Evolutionary conservation across 2,329 filamentous ascomycete species (phyloP).

Genomic region (Diaporthe vexans): DNA sequence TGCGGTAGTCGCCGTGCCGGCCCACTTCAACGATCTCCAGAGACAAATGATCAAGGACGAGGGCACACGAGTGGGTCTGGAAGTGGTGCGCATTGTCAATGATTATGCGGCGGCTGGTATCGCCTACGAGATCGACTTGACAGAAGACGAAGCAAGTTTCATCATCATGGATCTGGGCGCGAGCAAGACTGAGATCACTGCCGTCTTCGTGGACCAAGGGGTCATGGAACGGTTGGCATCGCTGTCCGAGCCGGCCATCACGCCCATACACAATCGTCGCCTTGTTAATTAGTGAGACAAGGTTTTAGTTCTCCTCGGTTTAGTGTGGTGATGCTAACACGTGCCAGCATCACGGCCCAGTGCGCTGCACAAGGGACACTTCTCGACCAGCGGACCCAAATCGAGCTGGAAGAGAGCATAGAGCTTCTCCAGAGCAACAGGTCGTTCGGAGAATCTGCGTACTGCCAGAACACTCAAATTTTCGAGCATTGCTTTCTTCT

Average conservation of each 20-base stretch:
- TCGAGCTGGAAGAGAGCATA: neutral
- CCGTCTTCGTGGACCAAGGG: constrained; percentile 3
- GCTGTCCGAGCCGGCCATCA: neutral
- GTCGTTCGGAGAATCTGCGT: neutral
- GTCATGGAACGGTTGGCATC: neutral
- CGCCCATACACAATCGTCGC: neutral
- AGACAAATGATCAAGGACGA: neutral
- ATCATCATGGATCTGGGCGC: constrained; percentile 5
- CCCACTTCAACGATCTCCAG: neutral
- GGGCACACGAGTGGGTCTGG: neutral
- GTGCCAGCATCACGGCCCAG: neutral
- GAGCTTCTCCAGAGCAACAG: neutral
- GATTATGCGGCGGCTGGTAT: neutral
- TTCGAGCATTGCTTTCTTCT: neutral
- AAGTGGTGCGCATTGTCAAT: neutral
- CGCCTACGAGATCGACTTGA: neutral
- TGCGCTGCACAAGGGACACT: neutral
- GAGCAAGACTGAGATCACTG: neutral
- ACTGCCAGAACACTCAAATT: neutral
- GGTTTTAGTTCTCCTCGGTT: too few species aligned
- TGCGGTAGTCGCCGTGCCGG: neutral
- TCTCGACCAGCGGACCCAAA: neutral
- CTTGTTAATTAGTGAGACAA: neutral
- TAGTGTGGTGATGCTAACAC: neutral
- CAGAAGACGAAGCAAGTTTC: neutral